Evolutionary conservation across 208 protist species (phyloP).

Genomic region (Porcisia deanei): DNA sequence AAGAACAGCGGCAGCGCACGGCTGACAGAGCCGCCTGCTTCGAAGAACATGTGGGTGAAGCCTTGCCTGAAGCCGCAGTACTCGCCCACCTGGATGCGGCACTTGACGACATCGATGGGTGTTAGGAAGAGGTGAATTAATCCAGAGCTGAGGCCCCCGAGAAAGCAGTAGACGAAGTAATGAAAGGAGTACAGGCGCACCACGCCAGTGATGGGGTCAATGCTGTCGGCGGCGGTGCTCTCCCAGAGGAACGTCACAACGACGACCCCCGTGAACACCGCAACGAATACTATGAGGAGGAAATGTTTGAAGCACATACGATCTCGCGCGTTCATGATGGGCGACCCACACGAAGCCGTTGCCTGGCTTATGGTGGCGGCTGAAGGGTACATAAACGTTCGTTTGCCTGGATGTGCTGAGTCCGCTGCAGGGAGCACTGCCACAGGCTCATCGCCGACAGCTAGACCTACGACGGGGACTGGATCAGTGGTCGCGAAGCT

Average conservation of each 20-base stretch:
- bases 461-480: neutral
- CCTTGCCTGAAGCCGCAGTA: constrained; percentile 46
- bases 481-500: neutral
- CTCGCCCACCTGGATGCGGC: constrained; percentile 82
- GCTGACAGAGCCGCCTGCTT: constrained; percentile 31
- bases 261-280: neutral
- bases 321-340: constrained; percentile 20
- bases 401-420: no score
- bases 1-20: constrained; percentile 45
- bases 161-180: constrained; percentile 73
- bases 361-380: neutral
- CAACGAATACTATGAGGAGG: neutral
- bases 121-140: constrained; percentile 65
- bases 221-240: neutral
- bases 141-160: constrained; percentile 61
- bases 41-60: constrained; percentile 38
- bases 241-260: constrained; percentile 20
- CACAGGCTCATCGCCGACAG: neutral
- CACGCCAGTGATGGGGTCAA: constrained; percentile 24
- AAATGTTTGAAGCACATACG: constrained; percentile 18
- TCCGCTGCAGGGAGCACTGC: neutral
- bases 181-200: constrained; percentile 37
- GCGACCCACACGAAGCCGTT: neutral
- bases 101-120: constrained; percentile 82
- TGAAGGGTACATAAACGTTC: neutral